Base-by-base conservation (phyloP, 805 yeast genomes). In the Tetrapisispora iriomotensis region DNA sequence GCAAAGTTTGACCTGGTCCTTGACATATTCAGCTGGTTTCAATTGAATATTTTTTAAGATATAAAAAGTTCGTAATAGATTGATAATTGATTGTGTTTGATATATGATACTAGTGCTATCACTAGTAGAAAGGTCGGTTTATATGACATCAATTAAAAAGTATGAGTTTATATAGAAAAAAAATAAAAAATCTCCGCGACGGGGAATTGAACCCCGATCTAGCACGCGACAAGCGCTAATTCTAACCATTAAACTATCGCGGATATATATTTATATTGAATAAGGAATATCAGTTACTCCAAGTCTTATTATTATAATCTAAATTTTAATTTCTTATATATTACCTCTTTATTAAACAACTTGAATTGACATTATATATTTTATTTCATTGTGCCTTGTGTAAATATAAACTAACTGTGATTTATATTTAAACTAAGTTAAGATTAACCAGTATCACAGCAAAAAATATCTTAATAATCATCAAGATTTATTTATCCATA, bases 1-100 rank as follows among this genome's bases (percentile, higher is more conserved):
- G 2, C 90, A 86, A 70, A 78, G 90, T 21, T 65, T 78, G 45
- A 81, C 96, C 0, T 87, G 95, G 94, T 79, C 88, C 10, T 65
- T 87, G 45, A 77, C 94, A 0, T 83, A 74, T 47, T 69, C 84
- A 34, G 95, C 60, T 17, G 58, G 60, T 3, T 54, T 56, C 40
- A 12, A 15, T 8, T 38, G 10, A 30, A 19, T 18, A n/a, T 8
- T 29, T 17, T 29, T 8, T 18, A 7, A 29, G 13, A 13, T 31
- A 6, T 5, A 3, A 13, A 15, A 29, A 14, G 8, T 23, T 23
- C 10, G 8, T 8, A 8, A 8, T 8, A 8, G 25, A 8, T 23
- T 23, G 10, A 23, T 23, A 8, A 23, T 8, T 23, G 10, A 10
- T 10, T 23, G 10, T 23, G 8, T 8, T 23, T 23, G 25, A 8